A percentile compares a stretch with the other conserved stretches of the same genome.
Conservation (phyloP, 2,329 filamentous ascomycete genomes). For the Microcyclospora pomicola region DNA sequence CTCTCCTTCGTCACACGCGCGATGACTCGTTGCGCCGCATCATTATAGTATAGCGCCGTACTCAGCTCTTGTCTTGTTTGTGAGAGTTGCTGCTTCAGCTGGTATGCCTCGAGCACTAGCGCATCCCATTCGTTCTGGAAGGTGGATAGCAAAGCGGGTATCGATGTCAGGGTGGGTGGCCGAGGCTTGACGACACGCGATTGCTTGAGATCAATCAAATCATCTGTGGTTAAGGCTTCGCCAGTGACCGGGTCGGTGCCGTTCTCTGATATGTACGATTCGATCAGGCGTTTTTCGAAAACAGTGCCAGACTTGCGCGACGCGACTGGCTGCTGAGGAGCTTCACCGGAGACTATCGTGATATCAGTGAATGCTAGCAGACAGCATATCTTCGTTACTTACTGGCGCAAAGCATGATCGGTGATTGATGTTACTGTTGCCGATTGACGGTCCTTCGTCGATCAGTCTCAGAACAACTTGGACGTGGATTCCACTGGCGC, state of each 20-base stretch:
- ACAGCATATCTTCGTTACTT: constrained; percentile 6
- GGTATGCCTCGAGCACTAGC: constrained; percentile 80
- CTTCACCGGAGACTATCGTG: constrained; percentile 79
- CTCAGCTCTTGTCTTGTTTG: constrained; percentile 89
- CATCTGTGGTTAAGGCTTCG: constrained; percentile 68
- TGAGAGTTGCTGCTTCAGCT: constrained; percentile 73
- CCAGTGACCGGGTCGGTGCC: constrained; percentile 84
- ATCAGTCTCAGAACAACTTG: too few relatives aligned
- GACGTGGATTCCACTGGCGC: too few relatives aligned
- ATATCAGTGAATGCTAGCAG: constrained; percentile 8
- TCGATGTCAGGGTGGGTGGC: constrained; percentile 87
- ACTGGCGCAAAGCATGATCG: constrained; percentile 27
- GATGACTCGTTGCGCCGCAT: constrained; percentile 92
- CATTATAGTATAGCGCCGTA: constrained; percentile 88
- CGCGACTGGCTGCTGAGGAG: constrained; percentile 84
- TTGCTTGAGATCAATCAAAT: constrained; percentile 77
- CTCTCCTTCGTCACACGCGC: constrained; percentile 79
- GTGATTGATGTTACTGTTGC: too few relatives aligned
- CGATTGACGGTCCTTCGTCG: too few relatives aligned
- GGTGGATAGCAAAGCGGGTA: constrained; percentile 80
- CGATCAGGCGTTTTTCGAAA: constrained; percentile 89
- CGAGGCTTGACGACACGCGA: constrained; percentile 73
- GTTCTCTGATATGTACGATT: constrained; percentile 86
- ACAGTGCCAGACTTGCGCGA: constrained; percentile 89
- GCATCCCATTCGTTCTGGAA: constrained; percentile 99